Evolutionary conservation across 1,284 basidiomycete species (phyloP).

Genomic region (Ustilago esculenta): DNA sequence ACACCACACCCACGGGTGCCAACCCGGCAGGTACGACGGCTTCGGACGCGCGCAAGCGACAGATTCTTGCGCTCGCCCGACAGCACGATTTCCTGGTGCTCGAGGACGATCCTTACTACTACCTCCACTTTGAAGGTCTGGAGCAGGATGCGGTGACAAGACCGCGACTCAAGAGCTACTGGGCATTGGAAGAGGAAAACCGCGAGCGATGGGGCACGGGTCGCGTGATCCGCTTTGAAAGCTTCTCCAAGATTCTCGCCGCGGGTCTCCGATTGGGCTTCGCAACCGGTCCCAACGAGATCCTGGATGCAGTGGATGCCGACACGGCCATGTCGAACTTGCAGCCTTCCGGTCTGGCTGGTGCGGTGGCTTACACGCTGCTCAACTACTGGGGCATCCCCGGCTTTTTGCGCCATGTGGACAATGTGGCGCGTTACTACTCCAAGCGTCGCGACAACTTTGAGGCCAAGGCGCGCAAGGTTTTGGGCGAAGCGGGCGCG

Average conservation of each 20-base stretch:
- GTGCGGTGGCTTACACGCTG: constrained; percentile 78
- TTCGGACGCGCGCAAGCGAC: constrained; percentile 75
- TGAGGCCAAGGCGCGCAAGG: constrained; percentile 77
- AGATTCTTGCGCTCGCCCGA: constrained; percentile 75
- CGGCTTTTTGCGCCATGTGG: constrained; percentile 80
- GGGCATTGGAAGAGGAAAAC: constrained; percentile 59
- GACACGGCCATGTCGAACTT: constrained; percentile 78
- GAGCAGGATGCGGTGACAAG: constrained; percentile 57
- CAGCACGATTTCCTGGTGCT: constrained; percentile 49
- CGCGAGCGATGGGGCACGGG: constrained; percentile 56
- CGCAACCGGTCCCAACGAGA: constrained; percentile 78
- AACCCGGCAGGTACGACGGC: constrained; percentile 65
- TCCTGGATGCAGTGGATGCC: constrained; percentile 80
- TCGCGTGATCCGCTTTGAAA: constrained; percentile 64
- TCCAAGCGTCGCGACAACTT: constrained; percentile 80
- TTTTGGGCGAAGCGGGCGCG: constrained; percentile 71
- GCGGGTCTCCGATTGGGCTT: constrained; percentile 75
- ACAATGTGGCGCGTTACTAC: constrained; percentile 80
- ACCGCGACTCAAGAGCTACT: constrained; percentile 53
- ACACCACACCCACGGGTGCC: constrained; percentile 74
- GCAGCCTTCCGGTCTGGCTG: constrained; percentile 76
- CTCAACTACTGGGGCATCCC: constrained; percentile 76
- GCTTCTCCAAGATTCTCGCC: constrained; percentile 72
- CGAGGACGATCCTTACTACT: constrained; percentile 64
- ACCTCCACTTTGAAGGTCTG: constrained; percentile 58